Percentiles rank a stretch among this genome's conserved stretches.
Evolutionary conservation across 1,284 basidiomycete species (phyloP).

Genomic region (Ustilago tritici): DNA sequence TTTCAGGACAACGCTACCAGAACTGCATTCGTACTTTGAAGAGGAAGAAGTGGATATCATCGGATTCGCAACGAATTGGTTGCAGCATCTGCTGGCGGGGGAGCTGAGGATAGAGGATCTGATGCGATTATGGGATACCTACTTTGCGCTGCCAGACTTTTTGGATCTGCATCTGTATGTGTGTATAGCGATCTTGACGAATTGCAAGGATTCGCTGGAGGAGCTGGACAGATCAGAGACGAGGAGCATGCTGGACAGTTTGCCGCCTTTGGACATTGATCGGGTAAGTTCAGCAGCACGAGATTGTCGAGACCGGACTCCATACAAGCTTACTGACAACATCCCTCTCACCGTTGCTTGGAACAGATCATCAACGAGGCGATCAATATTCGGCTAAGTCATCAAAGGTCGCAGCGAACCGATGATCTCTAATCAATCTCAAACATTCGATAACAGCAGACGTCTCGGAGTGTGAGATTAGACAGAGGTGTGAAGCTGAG

Average conservation of each 20-base stretch:
- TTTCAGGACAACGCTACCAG: constrained; percentile 67
- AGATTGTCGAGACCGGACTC: neutral
- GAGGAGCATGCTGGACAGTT: constrained; percentile 67
- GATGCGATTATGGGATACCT: constrained; percentile 69
- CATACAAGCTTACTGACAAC: constrained; percentile 29
- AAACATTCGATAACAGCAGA: neutral
- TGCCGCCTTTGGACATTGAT: constrained; percentile 67
- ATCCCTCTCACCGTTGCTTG: neutral
- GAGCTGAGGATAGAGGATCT: constrained; percentile 67
- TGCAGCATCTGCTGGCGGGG: constrained; percentile 65
- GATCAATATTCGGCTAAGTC: constrained; percentile 64
- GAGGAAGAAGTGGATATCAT: constrained; percentile 69
- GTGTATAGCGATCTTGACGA: constrained; percentile 69
- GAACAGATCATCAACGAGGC: constrained; percentile 66
- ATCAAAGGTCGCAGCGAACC: constrained; percentile 50
- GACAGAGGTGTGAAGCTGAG: neutral
- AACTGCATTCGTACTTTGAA: constrained; percentile 69
- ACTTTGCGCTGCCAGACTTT: constrained; percentile 67
- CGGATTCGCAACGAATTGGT: constrained; percentile 66
- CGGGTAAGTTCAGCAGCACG: constrained; percentile 11
- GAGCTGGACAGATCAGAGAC: constrained; percentile 69
- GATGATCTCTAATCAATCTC: constrained; percentile 16
- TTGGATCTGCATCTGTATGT: constrained; percentile 69
- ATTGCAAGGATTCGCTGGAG: constrained; percentile 69
- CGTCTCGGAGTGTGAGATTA: neutral